phyloP scores from a whole-genome alignment of 2,329 filamentous ascomycete genomes.

The Clonostachys rosea region DNA sequence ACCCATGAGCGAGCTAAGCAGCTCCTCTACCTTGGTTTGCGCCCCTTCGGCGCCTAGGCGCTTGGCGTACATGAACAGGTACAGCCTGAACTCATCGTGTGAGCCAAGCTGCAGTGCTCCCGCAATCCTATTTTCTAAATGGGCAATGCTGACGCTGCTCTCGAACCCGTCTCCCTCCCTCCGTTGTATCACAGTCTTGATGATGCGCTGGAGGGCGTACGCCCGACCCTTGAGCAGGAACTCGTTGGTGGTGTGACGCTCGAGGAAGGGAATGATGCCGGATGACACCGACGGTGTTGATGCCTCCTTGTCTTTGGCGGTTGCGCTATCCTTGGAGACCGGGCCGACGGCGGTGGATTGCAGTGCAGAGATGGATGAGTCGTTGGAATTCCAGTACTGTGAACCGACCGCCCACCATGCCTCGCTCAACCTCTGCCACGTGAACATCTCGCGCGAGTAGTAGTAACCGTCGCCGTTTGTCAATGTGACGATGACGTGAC shows the following conservation, averaged over 20 bases:
- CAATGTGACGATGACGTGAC: constrained; percentile 81
- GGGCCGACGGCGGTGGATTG: constrained; percentile 66
- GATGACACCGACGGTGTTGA: constrained; percentile 64
- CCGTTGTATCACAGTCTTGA: constrained; percentile 81
- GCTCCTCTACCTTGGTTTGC: constrained; percentile 85
- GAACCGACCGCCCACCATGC: constrained; percentile 97
- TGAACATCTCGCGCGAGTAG: constrained; percentile 80
- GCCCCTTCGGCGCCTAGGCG: constrained; percentile 86
- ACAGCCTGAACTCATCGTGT: constrained; percentile 88
- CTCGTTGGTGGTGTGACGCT: constrained; percentile 92
- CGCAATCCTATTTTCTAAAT: constrained; percentile 91
- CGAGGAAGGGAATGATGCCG: constrained; percentile 87
- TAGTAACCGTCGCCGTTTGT: constrained; percentile 93
- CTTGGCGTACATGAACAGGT: constrained; percentile 98
- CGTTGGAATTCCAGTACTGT: constrained; percentile 98
- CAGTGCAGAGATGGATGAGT: constrained; percentile 79
- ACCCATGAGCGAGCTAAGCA: constrained; percentile 77
- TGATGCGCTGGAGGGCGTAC: constrained; percentile 84
- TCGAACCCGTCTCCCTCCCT: constrained; percentile 94
- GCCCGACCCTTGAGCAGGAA: constrained; percentile 87
- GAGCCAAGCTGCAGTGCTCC: constrained; percentile 81
- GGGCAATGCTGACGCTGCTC: constrained; percentile 84
- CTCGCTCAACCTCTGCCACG: constrained; percentile 94
- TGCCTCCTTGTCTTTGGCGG: constrained; percentile 38
- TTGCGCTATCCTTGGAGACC: constrained; percentile 37